Evolutionary conservation across 108 stramenopile species (phyloP), one percentile per base, ranked within the genome.

Genomic region (Pseudonitzschia multiseries): DNA sequence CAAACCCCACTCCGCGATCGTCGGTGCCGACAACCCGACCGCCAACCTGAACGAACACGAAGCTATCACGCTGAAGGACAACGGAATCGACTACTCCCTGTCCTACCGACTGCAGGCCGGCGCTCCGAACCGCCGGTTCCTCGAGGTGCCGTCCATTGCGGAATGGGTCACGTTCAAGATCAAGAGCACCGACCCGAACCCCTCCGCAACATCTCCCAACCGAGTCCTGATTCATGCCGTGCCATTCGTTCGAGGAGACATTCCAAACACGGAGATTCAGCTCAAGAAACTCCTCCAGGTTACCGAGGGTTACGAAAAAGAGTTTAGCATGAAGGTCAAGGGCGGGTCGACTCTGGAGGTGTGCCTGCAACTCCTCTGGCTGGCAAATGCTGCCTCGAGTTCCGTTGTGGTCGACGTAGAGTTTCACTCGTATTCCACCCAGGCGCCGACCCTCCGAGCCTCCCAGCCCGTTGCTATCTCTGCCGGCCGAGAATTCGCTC

Each of bases 301-400:
- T 20, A 73, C 57, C 22, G 77, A 78, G 40, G 77, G 72, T 14
- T 51, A 54, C 52, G 72, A 73, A 62, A 56, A 73, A 21, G 72
- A 78, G 36, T 73, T 66, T 32, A 51, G 72, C 33, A 36, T 78
- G 48, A 72, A 72, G 33, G 72, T 68, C n/a, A 73, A 68, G 57
- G 78, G 78, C 40, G 78, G 73, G 5, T 74, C 78, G 15, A 70
- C 81, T 12, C 57, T 82, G 1, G 81, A 82, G 81, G 27, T 82
- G 17, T 82, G 81, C 52, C 26, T 82, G 52, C 77, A 78, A 26
- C 70, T 79, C 57, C 59, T 68, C 0, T 82, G 81, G 81, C 62
- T 82, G 22, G 42, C 78, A 20, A 79, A 82, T 64, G 78, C 81
- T 20, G 62, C 69, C 21, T 64, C 76, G 17, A 72, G 41, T 31